Conservation (phyloP, 2,329 filamentous ascomycete species). For the Cladobotryum protrusum region DNA sequence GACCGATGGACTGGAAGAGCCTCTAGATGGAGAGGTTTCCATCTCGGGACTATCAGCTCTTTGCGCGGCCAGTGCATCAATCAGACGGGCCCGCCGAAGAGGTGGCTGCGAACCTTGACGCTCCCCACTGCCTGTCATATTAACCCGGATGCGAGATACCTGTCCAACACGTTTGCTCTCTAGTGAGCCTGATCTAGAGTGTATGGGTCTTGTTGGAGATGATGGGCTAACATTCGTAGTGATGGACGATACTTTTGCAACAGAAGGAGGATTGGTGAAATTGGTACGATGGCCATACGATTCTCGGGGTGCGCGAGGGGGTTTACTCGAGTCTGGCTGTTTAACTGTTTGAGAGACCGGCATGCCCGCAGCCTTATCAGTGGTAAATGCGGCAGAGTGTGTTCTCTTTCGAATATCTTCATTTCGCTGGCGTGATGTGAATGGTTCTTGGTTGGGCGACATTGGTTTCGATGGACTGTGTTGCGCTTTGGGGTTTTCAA, state of each 20-base stretch:
- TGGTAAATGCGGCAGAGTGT: not conserved
- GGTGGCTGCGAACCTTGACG: not conserved
- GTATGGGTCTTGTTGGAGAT: not conserved
- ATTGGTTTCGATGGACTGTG: not conserved
- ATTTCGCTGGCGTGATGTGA: not conserved
- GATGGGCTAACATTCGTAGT: not conserved
- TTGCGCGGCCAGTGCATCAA: slow-evolving; percentile 11
- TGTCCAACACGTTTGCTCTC: no score
- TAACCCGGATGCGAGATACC: no score
- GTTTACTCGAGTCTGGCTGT: not conserved
- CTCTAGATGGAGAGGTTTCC: not conserved
- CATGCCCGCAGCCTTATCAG: not conserved
- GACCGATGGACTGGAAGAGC: not conserved
- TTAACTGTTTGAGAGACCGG: not conserved
- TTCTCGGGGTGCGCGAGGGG: not conserved
- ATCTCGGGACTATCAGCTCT: not conserved
- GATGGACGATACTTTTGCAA: not conserved
- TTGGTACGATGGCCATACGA: not conserved
- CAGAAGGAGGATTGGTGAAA: not conserved
- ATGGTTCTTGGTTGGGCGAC: not conserved
- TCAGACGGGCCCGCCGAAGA: slow-evolving; percentile 7
- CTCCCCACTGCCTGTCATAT: not conserved
- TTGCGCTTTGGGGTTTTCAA: not conserved
- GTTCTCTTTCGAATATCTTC: not conserved
- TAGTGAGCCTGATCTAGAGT: no score